Evolutionary conservation across 208 protist genomes (phyloP).

Genomic region (Leishmania braziliensis): DNA sequence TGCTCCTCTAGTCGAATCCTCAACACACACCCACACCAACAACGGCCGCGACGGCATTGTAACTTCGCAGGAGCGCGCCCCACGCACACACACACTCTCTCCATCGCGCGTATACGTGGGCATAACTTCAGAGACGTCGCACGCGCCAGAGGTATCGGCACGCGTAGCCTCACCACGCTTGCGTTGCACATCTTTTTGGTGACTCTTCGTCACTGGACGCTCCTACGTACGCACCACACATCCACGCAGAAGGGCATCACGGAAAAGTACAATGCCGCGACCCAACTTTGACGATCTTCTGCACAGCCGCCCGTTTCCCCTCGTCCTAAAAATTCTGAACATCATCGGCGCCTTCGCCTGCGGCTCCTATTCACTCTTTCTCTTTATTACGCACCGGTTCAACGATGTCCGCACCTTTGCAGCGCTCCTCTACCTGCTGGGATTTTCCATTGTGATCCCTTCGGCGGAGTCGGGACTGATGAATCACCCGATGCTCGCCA

Average conservation of each 20-base stretch:
- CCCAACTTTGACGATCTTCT: slow-evolving; percentile 24
- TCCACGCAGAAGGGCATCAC: not conserved
- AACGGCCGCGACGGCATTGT: not conserved
- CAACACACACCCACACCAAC: not conserved
- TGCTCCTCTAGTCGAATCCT: not conserved
- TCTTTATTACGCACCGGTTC: slow-evolving; percentile 44
- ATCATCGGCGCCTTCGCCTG: slow-evolving; percentile 57
- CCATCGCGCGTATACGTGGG: not conserved
- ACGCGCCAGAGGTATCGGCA: not conserved
- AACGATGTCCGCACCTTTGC: slow-evolving; percentile 34
- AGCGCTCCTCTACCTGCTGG: slow-evolving; percentile 52
- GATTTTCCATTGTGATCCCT: slow-evolving; percentile 58
- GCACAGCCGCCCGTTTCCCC: slow-evolving; percentile 34
- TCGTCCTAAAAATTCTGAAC: slow-evolving; percentile 45
- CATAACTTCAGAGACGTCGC: not conserved
- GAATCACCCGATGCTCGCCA: slow-evolving; percentile 43
- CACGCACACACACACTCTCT: not conserved
- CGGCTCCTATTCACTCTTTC: slow-evolving; percentile 57
- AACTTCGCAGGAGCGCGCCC: not conserved
- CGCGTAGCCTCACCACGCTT: not conserved
- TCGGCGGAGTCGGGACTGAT: slow-evolving; percentile 64
- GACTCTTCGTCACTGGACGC: not conserved
- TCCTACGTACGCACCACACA: not conserved
- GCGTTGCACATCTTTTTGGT: not conserved
- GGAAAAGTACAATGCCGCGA: too few species aligned